Evolutionary conservation across 2,329 filamentous ascomycete genomes (phyloP).

Genomic region (Fusarium xylarioides): DNA sequence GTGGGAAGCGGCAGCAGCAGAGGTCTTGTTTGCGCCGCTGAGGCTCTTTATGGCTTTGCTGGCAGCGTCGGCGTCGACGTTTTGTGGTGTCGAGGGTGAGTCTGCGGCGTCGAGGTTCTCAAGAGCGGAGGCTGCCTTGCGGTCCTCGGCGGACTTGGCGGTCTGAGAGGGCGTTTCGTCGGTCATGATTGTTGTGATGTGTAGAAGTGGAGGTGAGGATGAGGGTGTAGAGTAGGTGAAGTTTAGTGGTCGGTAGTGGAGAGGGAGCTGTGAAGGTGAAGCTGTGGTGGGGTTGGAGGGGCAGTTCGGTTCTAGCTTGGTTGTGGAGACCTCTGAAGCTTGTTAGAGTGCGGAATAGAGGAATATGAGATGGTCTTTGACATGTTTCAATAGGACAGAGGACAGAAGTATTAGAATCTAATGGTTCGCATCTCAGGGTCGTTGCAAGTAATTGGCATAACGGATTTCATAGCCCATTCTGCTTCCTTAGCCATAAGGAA

Average conservation of each 20-base stretch:
- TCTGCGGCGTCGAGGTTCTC: constrained; percentile 70
- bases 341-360: background rate
- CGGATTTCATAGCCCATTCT: rapidly evolving
- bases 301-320: background rate
- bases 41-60: constrained; percentile 77
- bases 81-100: constrained; percentile 56
- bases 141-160: constrained; percentile 76
- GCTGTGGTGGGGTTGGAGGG: constrained; percentile 32
- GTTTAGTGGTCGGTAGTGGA: constrained; percentile 50
- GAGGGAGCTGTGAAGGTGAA: constrained; percentile 1
- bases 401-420: too few relatives aligned
- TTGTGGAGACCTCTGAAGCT: background rate
- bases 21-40: constrained; percentile 45
- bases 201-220: background rate
- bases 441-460: too few relatives aligned
- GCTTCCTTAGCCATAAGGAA: background rate
- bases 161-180: constrained; percentile 59
- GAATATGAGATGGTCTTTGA: background rate
- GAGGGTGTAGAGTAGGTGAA: constrained; percentile 48
- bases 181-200: constrained; percentile 57
- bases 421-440: too few relatives aligned
- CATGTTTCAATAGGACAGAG: background rate
- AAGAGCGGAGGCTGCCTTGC: constrained; percentile 78
- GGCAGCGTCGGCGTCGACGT: constrained; percentile 75
- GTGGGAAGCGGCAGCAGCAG: constrained; percentile 47